Percentiles rank a stretch among this genome's conserved stretches.
These are phyloP conservation scores for Datisca glomerata DNA, from an alignment of 306 rosid genomes.

Conservation along the genomic window DNA sequence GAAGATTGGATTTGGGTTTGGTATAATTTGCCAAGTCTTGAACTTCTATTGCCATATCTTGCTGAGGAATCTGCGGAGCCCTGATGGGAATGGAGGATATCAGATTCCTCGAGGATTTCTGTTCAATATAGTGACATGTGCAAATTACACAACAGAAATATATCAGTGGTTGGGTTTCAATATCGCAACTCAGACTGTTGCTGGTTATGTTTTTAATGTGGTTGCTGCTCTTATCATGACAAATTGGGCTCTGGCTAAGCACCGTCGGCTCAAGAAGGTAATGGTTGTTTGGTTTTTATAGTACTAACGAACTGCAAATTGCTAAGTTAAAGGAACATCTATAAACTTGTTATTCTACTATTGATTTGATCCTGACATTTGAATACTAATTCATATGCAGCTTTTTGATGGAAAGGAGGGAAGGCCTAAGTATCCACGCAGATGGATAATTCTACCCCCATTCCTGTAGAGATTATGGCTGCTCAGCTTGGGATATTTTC, in stretches of 20 bases:
- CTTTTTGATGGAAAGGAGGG: constrained; percentile 90
- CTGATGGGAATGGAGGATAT: constrained; percentile 75
- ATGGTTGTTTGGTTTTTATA: constrained; percentile 8
- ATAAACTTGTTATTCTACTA: not conserved
- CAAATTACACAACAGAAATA: constrained; percentile 89
- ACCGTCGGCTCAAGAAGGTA: constrained; percentile 84
- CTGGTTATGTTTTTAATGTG: constrained; percentile 48
- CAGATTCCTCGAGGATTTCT: constrained; percentile 78
- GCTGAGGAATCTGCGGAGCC: constrained; percentile 56
- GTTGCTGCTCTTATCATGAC: constrained; percentile 77
- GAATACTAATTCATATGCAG: constrained; percentile 29
- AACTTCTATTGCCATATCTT: constrained; percentile 77
- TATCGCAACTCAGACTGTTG: constrained; percentile 77
- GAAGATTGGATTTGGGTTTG: constrained; percentile 78
- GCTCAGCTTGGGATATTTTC: constrained; percentile 1
- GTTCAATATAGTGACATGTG: constrained; percentile 81
- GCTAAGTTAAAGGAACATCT: not conserved
- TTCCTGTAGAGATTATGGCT: constrained; percentile 40
- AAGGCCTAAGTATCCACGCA: constrained; percentile 77
- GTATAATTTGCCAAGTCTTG: constrained; percentile 49
- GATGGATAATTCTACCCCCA: constrained; percentile 92
- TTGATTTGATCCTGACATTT: not conserved
- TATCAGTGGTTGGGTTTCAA: constrained; percentile 98
- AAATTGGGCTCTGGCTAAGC: constrained; percentile 92
- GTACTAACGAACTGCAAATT: not conserved